Percentiles rank a stretch among this genome's conserved stretches.
Evolutionary conservation across 2,329 filamentous ascomycete species (phyloP).

Genomic region (Xylaria hypoxylon): DNA sequence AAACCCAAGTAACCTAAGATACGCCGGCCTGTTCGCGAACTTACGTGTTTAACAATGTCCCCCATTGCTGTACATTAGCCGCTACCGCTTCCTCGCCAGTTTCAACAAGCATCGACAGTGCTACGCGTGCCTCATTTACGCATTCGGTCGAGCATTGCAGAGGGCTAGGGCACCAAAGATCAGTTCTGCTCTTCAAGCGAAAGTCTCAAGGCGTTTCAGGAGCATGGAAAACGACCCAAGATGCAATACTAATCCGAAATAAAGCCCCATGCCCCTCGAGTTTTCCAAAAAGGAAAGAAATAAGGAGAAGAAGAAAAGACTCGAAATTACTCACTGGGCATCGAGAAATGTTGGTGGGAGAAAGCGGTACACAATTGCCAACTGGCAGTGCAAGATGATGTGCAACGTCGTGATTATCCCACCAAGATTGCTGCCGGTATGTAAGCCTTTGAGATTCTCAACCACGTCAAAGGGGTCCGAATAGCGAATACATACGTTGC

Average conservation of each 20-base stretch:
- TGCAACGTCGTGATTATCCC: slow-evolving; percentile 21
- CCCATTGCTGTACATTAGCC: slow-evolving; percentile 28
- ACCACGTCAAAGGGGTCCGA: too few relatives aligned
- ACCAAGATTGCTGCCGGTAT: slow-evolving; percentile 11
- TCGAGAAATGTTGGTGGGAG: slow-evolving; percentile 25
- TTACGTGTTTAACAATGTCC: slow-evolving; percentile 43
- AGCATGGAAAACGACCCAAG: not conserved
- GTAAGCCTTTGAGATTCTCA: slow-evolving; percentile 8
- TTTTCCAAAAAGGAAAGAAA: not conserved
- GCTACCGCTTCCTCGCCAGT: slow-evolving; percentile 36
- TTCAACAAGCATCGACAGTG: slow-evolving; percentile 40
- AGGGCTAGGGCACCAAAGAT: slow-evolving; percentile 30
- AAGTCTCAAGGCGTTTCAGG: not conserved
- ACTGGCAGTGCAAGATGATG: slow-evolving; percentile 34
- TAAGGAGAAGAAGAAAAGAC: slow-evolving; percentile 11
- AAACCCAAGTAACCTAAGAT: not conserved
- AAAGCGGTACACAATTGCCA: slow-evolving; percentile 36
- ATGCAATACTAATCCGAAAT: not conserved
- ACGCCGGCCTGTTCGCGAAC: slow-evolving; percentile 2
- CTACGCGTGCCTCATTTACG: slow-evolving; percentile 42
- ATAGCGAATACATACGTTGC: slow-evolving; percentile 16
- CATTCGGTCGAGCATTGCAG: slow-evolving; percentile 47
- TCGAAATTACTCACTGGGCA: slow-evolving; percentile 24
- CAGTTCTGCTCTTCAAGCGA: slow-evolving; percentile 14
- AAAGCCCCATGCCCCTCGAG: slow-evolving; percentile 36